These are phyloP conservation scores for Fragilariopsis cylindrus DNA, from an alignment of 108 stramenopile genomes.

Conservation along the genomic window DNA sequence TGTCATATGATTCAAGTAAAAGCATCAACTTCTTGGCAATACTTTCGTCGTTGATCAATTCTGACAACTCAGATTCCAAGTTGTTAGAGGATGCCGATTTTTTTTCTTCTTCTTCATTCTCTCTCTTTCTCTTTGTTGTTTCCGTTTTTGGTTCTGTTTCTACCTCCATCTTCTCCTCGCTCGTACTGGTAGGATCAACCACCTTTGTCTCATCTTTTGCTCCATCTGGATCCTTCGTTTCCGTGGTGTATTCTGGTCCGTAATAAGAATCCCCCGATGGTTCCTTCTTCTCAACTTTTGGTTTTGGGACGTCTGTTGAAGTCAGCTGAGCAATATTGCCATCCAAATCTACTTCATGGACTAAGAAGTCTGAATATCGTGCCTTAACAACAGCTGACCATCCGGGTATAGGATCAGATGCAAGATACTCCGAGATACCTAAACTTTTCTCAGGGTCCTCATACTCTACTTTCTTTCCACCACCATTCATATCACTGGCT, in stretches of 20 bases:
- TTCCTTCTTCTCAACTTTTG: slow-evolving; percentile 6
- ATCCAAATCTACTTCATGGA: slow-evolving; percentile 81
- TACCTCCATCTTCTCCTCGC: not conserved
- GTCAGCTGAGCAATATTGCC: slow-evolving; percentile 68
- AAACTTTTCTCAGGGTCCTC: slow-evolving; percentile 60
- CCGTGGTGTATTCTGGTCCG: not conserved
- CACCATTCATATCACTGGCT: too few relatives aligned
- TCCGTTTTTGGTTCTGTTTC: not conserved
- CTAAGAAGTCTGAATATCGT: slow-evolving; percentile 84
- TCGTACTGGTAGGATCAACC: not conserved
- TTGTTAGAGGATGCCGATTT: not conserved
- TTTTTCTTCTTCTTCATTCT: not conserved
- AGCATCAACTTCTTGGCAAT: slow-evolving; percentile 42
- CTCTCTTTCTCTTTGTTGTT: not conserved
- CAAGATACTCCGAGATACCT: slow-evolving; percentile 65
- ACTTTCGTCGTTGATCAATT: slow-evolving; percentile 31
- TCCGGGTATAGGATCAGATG: slow-evolving; percentile 35
- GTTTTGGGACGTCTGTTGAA: slow-evolving; percentile 37
- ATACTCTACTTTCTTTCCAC: not conserved
- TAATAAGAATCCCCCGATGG: slow-evolving; percentile 13
- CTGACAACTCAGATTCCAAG: slow-evolving; percentile 22
- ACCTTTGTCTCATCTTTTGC: slow-evolving; percentile 9
- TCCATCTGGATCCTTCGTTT: not conserved
- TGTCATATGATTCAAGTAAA: slow-evolving; percentile 39
- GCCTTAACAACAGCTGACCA: slow-evolving; percentile 82